A percentile compares a stretch with the other conserved stretches of the same genome.
Conservation (phyloP, 1,284 basidiomycete species). For the Leccinum solheimii region DNA sequence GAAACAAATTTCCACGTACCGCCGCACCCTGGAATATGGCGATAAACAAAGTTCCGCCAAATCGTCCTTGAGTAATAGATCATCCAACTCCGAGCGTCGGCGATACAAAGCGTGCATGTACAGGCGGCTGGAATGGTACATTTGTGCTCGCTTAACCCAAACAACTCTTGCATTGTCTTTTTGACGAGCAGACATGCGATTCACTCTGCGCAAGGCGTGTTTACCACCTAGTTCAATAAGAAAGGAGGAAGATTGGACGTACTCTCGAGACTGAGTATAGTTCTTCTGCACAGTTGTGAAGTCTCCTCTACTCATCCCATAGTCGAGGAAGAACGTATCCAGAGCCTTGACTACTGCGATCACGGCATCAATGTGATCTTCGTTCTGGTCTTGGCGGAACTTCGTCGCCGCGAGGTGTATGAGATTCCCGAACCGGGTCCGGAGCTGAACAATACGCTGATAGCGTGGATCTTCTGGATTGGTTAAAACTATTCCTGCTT, state of each 20-base stretch:
- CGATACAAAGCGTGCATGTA: constrained; percentile 84
- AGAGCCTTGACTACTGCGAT: constrained; percentile 68
- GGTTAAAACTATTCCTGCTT: constrained; percentile 76
- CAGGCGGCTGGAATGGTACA: constrained; percentile 69
- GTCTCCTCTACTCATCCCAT: constrained; percentile 61
- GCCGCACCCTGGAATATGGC: constrained; percentile 78
- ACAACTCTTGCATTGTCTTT: constrained; percentile 74
- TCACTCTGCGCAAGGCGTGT: constrained; percentile 44
- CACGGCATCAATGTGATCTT: constrained; percentile 93
- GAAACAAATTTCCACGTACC: constrained; percentile 41
- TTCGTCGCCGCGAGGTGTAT: constrained; percentile 70
- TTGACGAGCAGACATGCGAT: constrained; percentile 71
- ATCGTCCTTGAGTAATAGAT: constrained; percentile 69
- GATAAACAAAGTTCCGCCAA: constrained; percentile 85
- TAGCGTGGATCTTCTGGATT: constrained; percentile 79
- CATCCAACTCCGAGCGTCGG: constrained; percentile 77
- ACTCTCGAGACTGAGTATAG: constrained; percentile 71
- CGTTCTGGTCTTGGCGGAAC: constrained; percentile 55
- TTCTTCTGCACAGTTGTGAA: constrained; percentile 68
- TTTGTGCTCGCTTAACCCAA: constrained; percentile 78
- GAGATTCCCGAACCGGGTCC: constrained; percentile 68
- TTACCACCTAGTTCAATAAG: neutral
- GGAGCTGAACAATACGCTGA: constrained; percentile 61
- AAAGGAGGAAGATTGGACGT: constrained; percentile 29
- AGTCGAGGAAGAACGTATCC: constrained; percentile 74